Conservation (phyloP, 352 stramenopile species). For the Phytophthora brassicae region DNA sequence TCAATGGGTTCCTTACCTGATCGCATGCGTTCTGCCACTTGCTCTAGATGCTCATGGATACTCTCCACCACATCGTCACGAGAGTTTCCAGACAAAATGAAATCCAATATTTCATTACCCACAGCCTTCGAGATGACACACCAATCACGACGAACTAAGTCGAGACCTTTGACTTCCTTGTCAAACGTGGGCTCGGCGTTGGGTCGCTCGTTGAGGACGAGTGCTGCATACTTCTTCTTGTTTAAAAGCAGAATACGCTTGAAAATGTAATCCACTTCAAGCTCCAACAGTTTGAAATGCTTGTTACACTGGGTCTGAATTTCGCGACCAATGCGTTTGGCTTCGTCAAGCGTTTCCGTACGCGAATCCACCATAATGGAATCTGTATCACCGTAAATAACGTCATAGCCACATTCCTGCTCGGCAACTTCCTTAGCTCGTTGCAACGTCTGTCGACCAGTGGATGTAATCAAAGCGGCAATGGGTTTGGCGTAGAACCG, state of each 20-base stretch:
- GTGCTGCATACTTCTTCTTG: constrained; percentile 99
- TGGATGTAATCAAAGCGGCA: constrained; percentile 98
- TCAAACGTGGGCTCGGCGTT: constrained; percentile 75
- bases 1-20: constrained; percentile 92
- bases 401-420: constrained; percentile 96
- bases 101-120: constrained; percentile 95
- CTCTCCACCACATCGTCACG: constrained; percentile 96
- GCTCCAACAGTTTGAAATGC: constrained; percentile 98
- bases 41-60: constrained; percentile 95
- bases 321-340: constrained; percentile 92
- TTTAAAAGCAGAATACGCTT: constrained; percentile 99
- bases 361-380: constrained; percentile 99
- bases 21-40: constrained; percentile 93
- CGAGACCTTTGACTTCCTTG: constrained; percentile 98
- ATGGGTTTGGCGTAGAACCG: constrained; percentile 99
- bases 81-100: constrained; percentile 94
- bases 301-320: constrained; percentile 99
- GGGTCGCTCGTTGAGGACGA: constrained; percentile 90
- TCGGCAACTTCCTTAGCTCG: constrained; percentile 97
- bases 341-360: constrained; percentile 92
- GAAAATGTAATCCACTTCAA: constrained; percentile 99
- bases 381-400: constrained; percentile 99
- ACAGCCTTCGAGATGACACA: constrained; percentile 98
- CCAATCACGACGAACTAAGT: constrained; percentile 98
- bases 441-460: constrained; percentile 98